Evolutionary conservation across 2,329 filamentous ascomycete genomes (phyloP).

Genomic region (Xylaria sp.): DNA sequence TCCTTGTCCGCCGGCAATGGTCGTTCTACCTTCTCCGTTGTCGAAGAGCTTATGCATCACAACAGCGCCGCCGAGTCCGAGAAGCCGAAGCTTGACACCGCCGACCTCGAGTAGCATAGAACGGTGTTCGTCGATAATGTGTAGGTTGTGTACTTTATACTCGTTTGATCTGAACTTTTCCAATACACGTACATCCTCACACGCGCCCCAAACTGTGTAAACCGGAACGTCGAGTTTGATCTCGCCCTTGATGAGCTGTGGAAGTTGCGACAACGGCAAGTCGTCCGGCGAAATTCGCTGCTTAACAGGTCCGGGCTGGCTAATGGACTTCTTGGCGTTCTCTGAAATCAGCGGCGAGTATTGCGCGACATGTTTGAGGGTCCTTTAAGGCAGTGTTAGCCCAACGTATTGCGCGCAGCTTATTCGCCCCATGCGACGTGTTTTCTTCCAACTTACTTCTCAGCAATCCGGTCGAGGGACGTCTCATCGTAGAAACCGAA

Average conservation of each 20-base stretch:
- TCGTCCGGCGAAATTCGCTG: slow-evolving; percentile 83
- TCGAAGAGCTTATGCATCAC: slow-evolving; percentile 99
- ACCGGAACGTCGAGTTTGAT: slow-evolving; percentile 95
- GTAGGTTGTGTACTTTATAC: slow-evolving; percentile 96
- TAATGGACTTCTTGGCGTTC: slow-evolving; percentile 74
- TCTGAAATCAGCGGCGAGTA: slow-evolving; percentile 95
- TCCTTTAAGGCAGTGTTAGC: slow-evolving; percentile 64
- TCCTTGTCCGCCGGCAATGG: slow-evolving; percentile 96
- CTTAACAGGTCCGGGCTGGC: slow-evolving; percentile 81
- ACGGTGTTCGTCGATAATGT: slow-evolving; percentile 98
- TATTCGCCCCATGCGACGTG: neutral
- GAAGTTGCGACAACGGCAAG: slow-evolving; percentile 90
- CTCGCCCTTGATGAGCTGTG: slow-evolving; percentile 86
- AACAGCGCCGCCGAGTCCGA: slow-evolving; percentile 93
- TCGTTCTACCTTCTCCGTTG: slow-evolving; percentile 96
- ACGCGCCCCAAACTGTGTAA: slow-evolving; percentile 99
- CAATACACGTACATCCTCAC: slow-evolving; percentile 95
- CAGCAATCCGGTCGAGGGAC: slow-evolving; percentile 94
- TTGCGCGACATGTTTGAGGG: slow-evolving; percentile 96
- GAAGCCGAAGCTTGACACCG: slow-evolving; percentile 92
- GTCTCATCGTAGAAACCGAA: slow-evolving; percentile 99
- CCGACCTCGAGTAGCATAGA: slow-evolving; percentile 95
- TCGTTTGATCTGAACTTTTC: slow-evolving; percentile 98
- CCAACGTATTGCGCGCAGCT: neutral
- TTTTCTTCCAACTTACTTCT: slow-evolving; percentile 76